Evolutionary conservation across 768 basidiomycete species (phyloP).

Genomic region (Rhodosporidiobolus sp.): DNA sequence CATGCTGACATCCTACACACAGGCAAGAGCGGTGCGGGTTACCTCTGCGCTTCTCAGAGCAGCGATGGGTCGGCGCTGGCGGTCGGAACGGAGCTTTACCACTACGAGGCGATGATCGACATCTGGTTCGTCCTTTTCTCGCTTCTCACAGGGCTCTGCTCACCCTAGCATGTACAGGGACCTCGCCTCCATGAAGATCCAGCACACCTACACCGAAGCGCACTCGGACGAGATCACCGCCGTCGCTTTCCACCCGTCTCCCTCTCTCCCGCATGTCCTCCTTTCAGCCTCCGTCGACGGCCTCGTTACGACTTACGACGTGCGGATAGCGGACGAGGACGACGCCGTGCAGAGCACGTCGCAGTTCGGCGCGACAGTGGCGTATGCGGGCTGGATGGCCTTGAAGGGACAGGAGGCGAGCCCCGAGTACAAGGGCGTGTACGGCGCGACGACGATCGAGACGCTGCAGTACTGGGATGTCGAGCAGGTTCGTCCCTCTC

Average conservation of each 20-base stretch:
- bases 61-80: constrained; percentile 38
- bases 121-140: constrained; percentile 32
- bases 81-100: constrained; percentile 38
- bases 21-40: constrained; percentile 40
- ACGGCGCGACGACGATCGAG: constrained; percentile 42
- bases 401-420: constrained; percentile 10
- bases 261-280: constrained; percentile 39
- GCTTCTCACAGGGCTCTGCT: background rate
- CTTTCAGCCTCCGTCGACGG: constrained; percentile 43
- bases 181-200: constrained; percentile 28
- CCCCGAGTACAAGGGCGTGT: constrained; percentile 30
- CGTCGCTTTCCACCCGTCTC: constrained; percentile 43
- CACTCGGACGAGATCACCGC: constrained; percentile 45
- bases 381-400: constrained; percentile 39
- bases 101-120: constrained; percentile 43
- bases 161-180: constrained; percentile 24
- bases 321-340: constrained; percentile 44
- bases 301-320: constrained; percentile 42
- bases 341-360: constrained; percentile 41
- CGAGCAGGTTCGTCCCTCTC: constrained; percentile 30
- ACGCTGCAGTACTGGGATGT: constrained; percentile 41
- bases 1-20: background rate
- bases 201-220: constrained; percentile 41
- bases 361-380: constrained; percentile 40
- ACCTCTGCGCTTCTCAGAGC: constrained; percentile 36